Evolutionary conservation across 2,329 filamentous ascomycete species (phyloP).

Genomic region (Colletotrichum graminicola): DNA sequence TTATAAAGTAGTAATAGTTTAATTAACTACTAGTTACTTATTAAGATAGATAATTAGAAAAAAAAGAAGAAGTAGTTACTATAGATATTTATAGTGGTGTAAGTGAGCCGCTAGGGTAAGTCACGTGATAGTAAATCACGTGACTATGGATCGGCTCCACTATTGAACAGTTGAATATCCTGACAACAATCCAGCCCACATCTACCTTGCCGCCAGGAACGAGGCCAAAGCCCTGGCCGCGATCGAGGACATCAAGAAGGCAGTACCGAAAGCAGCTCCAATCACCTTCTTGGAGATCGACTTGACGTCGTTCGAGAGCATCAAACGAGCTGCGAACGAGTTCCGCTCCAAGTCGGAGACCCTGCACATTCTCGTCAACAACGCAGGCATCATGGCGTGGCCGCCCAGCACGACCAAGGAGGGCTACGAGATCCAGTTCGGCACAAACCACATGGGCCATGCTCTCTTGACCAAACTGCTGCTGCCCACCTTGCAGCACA

Average conservation of each 20-base stretch:
- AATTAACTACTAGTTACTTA: too few species aligned
- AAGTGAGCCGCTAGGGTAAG: too few species aligned
- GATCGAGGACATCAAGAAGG: conserved; percentile 53
- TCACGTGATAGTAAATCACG: too few species aligned
- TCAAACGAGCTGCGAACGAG: conserved; percentile 55
- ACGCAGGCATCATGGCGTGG: conserved; percentile 59
- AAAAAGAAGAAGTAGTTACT: too few species aligned
- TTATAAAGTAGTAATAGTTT: too few species aligned
- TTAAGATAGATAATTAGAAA: too few species aligned
- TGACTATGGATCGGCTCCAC: too few species aligned
- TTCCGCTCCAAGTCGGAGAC: conserved; percentile 51
- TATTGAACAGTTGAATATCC: too few species aligned
- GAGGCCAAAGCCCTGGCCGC: conserved; percentile 50
- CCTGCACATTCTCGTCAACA: conserved; percentile 61
- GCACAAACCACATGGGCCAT: conserved; percentile 63
- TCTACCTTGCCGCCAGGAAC: conserved; percentile 38
- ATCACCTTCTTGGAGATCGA: conserved; percentile 57
- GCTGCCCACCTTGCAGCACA: conserved; percentile 47
- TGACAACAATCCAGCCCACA: conserved; percentile 39
- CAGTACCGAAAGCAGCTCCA: conserved; percentile 39
- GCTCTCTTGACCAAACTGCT: conserved; percentile 58
- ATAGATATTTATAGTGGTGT: too few species aligned
- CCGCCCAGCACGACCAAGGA: conserved; percentile 54
- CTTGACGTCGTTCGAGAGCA: conserved; percentile 57
- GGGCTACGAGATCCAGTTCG: conserved; percentile 63